A percentile compares a stretch with the other conserved stretches of the same genome.
Conservation (phyloP, 495 filamentous ascomycete species). For the Hamigera avellanea region DNA sequence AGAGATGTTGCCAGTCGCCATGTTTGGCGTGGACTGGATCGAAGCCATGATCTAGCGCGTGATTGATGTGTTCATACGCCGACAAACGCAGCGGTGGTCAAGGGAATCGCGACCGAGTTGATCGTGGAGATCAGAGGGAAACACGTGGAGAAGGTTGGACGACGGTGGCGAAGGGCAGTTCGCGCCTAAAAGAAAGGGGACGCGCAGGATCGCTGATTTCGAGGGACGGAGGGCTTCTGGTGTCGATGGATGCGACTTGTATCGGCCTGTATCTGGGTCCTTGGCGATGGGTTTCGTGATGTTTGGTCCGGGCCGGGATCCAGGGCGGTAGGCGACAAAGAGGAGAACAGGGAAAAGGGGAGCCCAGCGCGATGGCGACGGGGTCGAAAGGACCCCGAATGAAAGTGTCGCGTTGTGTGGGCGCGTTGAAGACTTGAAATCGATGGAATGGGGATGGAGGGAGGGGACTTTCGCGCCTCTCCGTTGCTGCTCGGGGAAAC, state of each 20-base stretch:
- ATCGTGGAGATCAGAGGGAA: not conserved
- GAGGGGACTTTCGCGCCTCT: constrained; percentile 34
- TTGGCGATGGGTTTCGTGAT: constrained; percentile 29
- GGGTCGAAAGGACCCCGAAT: constrained; percentile 15
- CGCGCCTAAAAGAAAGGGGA: constrained; percentile 10
- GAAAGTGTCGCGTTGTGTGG: constrained; percentile 18
- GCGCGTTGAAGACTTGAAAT: constrained; percentile 25
- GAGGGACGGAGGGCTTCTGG: constrained; percentile 5
- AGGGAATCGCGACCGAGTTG: not conserved
- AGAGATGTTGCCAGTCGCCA: constrained; percentile 46
- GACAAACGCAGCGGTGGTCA: not conserved
- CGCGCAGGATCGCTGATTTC: constrained; percentile 7
- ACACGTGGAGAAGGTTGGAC: constrained; percentile 11
- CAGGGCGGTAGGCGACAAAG: constrained; percentile 16
- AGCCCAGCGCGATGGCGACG: constrained; percentile 9
- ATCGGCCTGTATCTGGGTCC: constrained; percentile 14
- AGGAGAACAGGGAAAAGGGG: constrained; percentile 17
- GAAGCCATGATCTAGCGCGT: constrained; percentile 57
- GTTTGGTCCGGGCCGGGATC: constrained; percentile 16
- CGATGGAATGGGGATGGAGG: constrained; percentile 37
- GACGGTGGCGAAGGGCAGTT: constrained; percentile 10
- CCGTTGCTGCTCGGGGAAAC: constrained; percentile 29
- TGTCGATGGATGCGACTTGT: constrained; percentile 19
- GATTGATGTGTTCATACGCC: constrained; percentile 23
- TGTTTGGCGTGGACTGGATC: constrained; percentile 54